Conservation (phyloP, 345 rosid genomes). For the Heritiera littoralis region DNA sequence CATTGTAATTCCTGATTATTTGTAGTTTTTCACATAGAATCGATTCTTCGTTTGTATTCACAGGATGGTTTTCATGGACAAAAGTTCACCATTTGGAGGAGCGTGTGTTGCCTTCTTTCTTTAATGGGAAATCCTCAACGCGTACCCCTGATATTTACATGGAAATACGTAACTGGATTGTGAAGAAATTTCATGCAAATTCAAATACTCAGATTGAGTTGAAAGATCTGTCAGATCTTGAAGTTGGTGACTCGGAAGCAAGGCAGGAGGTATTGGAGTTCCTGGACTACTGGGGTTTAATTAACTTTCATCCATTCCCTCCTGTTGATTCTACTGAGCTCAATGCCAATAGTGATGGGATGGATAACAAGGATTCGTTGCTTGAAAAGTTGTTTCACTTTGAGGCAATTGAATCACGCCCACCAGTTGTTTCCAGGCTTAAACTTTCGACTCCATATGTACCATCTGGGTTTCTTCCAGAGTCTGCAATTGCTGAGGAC, state of each 20-base stretch:
- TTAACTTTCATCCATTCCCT: conserved; percentile 90
- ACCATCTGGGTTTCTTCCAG: conserved; percentile 68
- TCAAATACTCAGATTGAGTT: conserved; percentile 61
- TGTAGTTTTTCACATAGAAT: not conserved
- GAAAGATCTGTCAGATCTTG: conserved; percentile 81
- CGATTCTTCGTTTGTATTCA: conserved; percentile 8
- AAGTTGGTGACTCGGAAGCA: conserved; percentile 73
- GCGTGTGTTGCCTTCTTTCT: conserved; percentile 75
- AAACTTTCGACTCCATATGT: conserved; percentile 48
- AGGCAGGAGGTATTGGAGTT: conserved; percentile 91
- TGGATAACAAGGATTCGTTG: conserved; percentile 45
- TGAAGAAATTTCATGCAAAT: conserved; percentile 76
- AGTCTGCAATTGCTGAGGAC: conserved; percentile 75
- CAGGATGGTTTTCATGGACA: conserved; percentile 99
- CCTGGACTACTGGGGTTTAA: conserved; percentile 98
- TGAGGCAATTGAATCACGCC: conserved; percentile 56
- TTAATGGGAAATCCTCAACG: conserved; percentile 66
- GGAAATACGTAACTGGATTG: conserved; percentile 87
- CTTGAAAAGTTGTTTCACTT: conserved; percentile 76
- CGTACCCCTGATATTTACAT: conserved; percentile 66
- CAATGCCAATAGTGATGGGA: conserved; percentile 40
- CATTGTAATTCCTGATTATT: not conserved
- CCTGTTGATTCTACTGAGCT: conserved; percentile 43
- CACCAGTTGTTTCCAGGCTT: conserved; percentile 51
- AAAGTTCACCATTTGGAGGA: conserved; percentile 82